Base-by-base conservation (phyloP, 345 rosid genomes). In the Acer yangbiense region DNA sequence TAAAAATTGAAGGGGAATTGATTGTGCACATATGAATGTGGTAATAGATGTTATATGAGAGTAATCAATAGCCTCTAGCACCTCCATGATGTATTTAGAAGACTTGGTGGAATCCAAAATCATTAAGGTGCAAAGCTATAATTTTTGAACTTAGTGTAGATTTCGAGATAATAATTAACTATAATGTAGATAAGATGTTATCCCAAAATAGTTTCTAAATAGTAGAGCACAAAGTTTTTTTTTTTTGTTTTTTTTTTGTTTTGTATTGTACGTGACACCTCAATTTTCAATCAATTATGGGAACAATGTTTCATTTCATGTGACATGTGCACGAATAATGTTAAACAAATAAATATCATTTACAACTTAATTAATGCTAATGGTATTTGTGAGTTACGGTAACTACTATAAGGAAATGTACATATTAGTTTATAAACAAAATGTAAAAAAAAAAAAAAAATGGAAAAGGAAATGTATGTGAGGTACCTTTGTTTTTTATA, bases 141-240 rank as follows among this genome's bases (percentile, higher is more conserved):
- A 71, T 16, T 73, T 41, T 73, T 39, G 20, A 18, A n/a, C 27
- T 17, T 48, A 64, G n/a, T 17, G 62, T 52, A 52, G 10, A 63
- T 17, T 74, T 74, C 48, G 27, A 48, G 10, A 27, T 57, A 9
- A 64, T 62, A 73, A 73, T 73, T 60, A 73, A 61, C 23, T 9
- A 73, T 14, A 18, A 63, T 63, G 44, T 61, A 27, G 11, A 14
- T 23, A 44, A 43, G 68, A 43, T 73, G 41, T 52, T 52, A 16
- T 16, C 32, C 23, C 18, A 61, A 20, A 14, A 60, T 21, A 62
- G 48, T 44, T 23, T 25, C 7, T 3, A 41, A 21, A 14, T 17
- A 32, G n/a, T 20, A 13, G 35, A 68, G 46, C 21, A 50, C 4
- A 68, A 20, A 11, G 57, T 12, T 0, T 12, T 41, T 48, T 17